Evolutionary conservation across 805 yeast genomes (phyloP).

Genomic region (Tetrapisispora namnaoensis): DNA sequence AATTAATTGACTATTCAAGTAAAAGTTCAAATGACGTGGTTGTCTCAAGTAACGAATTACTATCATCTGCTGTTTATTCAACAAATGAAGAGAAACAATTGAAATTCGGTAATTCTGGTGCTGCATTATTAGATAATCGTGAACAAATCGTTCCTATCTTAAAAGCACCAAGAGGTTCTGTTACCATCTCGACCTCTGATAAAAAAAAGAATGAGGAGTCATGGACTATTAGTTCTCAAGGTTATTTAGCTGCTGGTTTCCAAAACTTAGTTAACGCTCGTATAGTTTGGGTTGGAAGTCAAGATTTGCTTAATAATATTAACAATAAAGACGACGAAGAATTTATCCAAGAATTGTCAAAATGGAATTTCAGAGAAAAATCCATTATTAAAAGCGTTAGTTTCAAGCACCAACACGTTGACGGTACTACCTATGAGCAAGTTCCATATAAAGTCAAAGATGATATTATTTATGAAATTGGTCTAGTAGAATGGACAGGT

Average conservation of each 20-base stretch:
- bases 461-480: constrained; percentile 44
- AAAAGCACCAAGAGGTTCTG: constrained; percentile 55
- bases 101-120: constrained; percentile 41
- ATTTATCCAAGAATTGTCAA: constrained; percentile 37
- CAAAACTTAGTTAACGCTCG: constrained; percentile 79
- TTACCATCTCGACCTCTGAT: constrained; percentile 28
- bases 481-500: constrained; percentile 41
- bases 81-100: constrained; percentile 10
- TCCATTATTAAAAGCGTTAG: constrained; percentile 49
- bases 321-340: constrained; percentile 29
- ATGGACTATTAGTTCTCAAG: constrained; percentile 80
- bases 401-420: constrained; percentile 45
- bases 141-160: constrained; percentile 62
- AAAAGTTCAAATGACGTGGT: constrained; percentile 6
- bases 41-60: constrained; percentile 9
- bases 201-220: constrained; percentile 47
- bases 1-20: constrained; percentile 56
- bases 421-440: constrained; percentile 33
- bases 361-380: constrained; percentile 69
- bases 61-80: constrained; percentile 2
- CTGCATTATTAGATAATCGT: constrained; percentile 62
- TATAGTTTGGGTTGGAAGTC: constrained; percentile 70
- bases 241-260: constrained; percentile 61
- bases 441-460: constrained; percentile 67
- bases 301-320: constrained; percentile 38